Evolutionary conservation across 805 yeast genomes (phyloP), one percentile per base, ranked within the genome.

Genomic region (Kuraishia hungarica): DNA sequence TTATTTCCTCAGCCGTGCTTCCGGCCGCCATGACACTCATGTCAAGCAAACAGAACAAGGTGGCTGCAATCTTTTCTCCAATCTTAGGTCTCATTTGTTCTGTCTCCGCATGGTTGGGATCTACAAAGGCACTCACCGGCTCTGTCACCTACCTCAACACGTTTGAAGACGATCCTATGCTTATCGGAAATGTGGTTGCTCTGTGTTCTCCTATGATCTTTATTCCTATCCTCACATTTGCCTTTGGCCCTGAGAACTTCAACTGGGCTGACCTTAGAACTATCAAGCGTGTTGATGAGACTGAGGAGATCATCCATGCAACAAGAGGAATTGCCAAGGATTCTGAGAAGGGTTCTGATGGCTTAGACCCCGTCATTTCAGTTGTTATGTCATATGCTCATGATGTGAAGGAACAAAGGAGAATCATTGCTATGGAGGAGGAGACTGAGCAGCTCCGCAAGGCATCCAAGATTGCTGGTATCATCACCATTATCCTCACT

Each of bases 131-230:
- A 2, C 61, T 72, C 51, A 72, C 67, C 56, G 77, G 78, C 43
- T 60, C 67, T 2, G 71, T 80, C 50, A 78, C 78, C 6, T 78
- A 78, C 50, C 72, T 75, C 67, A 55, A 57, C 53, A 82, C 96
- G n/a, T 94, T 93, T 60, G 80, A 78, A 59, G 96, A 92, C 68
- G 80, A 88, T 65, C 87, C 97, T 48, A 92, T 92, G 97, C 76
- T 90, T 59, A 84, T 86, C 2, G 97, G 97, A 57, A 91, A 91
- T 68, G 83, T 89, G 51, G 91, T 89, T 53, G 93, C 97, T 0
- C 72, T 91, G 58, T 73, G 83, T 54, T 79, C 92, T 1, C 96
- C 97, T 10, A 64, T 80, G 19, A 68, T 90, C 19, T 76, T 84
- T 55, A 73, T 84, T 52, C 91, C 96, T 26, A 64, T 85, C 10